phyloP scores from a whole-genome alignment of 1,139 yeast genomes.

The Zygosaccharomyces pseudobailii region DNA sequence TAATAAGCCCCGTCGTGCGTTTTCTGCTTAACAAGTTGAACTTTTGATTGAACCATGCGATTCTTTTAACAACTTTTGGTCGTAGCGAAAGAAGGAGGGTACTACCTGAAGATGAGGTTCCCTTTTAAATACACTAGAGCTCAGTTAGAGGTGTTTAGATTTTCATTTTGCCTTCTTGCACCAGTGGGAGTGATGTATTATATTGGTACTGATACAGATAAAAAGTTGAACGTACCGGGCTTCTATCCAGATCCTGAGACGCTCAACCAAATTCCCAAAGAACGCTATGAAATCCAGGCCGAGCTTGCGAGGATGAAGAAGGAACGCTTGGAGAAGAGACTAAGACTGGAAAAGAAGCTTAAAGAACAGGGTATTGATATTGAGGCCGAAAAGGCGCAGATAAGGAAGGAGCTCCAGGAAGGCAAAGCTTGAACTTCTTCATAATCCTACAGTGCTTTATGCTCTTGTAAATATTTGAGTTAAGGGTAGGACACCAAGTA shows the following conservation, averaged over 20 bases:
- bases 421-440: background rate
- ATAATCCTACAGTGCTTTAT: background rate
- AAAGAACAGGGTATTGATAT: slow-evolving; percentile 58
- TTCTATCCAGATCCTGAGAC: slow-evolving; percentile 97
- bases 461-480: background rate
- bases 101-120: slow-evolving; percentile 11
- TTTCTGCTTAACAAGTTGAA: background rate
- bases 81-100: background rate
- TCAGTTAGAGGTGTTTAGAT: slow-evolving; percentile 67
- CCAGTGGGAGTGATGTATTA: slow-evolving; percentile 90
- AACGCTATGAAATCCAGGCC: slow-evolving; percentile 85
- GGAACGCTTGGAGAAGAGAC: slow-evolving; percentile 68
- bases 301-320: slow-evolving; percentile 82
- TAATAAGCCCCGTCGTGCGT: background rate
- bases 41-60: background rate
- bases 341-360: slow-evolving; percentile 68
- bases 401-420: slow-evolving; percentile 23
- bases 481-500: background rate
- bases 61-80: background rate
- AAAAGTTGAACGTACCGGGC: slow-evolving; percentile 86
- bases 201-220: slow-evolving; percentile 85
- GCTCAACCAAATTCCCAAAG: slow-evolving; percentile 84
- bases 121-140: slow-evolving; percentile 42
- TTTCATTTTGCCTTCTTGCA: slow-evolving; percentile 78
- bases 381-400: slow-evolving; percentile 37